Evolutionary conservation across 768 basidiomycete genomes (phyloP), one percentile per base, ranked within the genome.

Genomic region (Pisolithus microcarpus): DNA sequence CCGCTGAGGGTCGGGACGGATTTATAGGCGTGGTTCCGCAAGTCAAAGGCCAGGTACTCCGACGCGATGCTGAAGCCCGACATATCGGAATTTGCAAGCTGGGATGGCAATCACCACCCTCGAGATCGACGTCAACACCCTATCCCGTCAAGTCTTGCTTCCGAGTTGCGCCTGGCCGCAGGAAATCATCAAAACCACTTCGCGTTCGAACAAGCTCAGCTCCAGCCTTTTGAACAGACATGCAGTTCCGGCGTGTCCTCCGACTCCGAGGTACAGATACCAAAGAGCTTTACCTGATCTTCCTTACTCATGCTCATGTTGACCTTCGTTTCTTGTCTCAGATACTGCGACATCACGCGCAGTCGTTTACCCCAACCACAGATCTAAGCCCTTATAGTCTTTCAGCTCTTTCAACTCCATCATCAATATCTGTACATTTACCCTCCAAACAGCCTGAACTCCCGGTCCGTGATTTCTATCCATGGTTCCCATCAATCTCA

Each of bases 71-170:
- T 51, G 7, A 46, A 58, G 38, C 52, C 50, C 30, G 51, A 51
- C 7, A 40, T 37, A 19, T 50, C 60, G 39, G 56, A 63, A 15
- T 44, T 51, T 28, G 50, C 54, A 4, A 49, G 42, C 26, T 60
- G 58, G 62, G 58, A 63, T 15, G 46, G 50, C 16, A 43, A 52
- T 52, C 50, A 51, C 24, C 38, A 46, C 7, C 58, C 42, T 11
- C 49, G 53, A 9, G n/a, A n/a, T 52, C 37, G 11, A 18, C 46
- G 13, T 31, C n/a, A 16, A n/a, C 23, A 48, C 34, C 26, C 36
- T 34, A 50, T 34, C 42, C 38, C 37, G 19, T 50, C 53, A 0
- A 10, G 49, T 54, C 60, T 24, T 50, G 47, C 7, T 28, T 49
- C 36, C 46, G 54, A 60, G 52, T 31, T 50, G 5, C 16, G 57